A percentile compares a stretch with the other conserved stretches of the same genome.
phyloP scores from a whole-genome alignment of 306 rosid genomes.

The Fragaria ananassa region DNA sequence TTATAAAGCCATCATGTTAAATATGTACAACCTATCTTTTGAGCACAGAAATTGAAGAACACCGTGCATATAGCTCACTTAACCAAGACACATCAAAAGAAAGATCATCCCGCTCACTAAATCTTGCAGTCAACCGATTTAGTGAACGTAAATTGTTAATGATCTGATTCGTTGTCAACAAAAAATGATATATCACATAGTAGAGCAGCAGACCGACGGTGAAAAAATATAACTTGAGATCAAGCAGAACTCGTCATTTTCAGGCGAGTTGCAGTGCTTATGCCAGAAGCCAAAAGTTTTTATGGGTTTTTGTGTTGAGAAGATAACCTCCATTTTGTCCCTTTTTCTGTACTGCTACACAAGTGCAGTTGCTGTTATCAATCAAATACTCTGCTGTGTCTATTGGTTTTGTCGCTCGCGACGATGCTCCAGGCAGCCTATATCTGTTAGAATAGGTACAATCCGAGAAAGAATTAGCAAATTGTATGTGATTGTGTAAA shows the following conservation, averaged over 20 bases:
- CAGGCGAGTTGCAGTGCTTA: conserved; percentile 15
- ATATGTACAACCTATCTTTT: conserved; percentile 13
- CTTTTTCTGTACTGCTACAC: conserved; percentile 77
- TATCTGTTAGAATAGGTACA: conserved; percentile 34
- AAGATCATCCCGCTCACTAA: neutral
- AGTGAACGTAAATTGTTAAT: conserved; percentile 6
- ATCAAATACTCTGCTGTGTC: conserved; percentile 85
- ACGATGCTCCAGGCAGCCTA: conserved; percentile 45
- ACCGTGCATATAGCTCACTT: conserved; percentile 2
- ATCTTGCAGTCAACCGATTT: neutral
- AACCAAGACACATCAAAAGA: neutral
- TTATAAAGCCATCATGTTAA: conserved; percentile 5
- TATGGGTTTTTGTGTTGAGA: conserved; percentile 74
- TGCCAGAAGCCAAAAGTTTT: conserved; percentile 90
- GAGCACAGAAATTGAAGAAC: neutral
- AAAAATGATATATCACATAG: neutral
- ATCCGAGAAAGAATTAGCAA: neutral
- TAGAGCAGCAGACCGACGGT: neutral
- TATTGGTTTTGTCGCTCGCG: conserved; percentile 42
- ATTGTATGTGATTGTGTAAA: neutral
- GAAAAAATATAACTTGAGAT: neutral
- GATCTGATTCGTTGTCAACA: neutral
- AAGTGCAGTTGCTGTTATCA: conserved; percentile 70
- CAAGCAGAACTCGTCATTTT: neutral
- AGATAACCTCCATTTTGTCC: conserved; percentile 79